These are phyloP conservation scores for Suillus weaverae DNA, from an alignment of 768 basidiomycete genomes.

Conservation along the genomic window DNA sequence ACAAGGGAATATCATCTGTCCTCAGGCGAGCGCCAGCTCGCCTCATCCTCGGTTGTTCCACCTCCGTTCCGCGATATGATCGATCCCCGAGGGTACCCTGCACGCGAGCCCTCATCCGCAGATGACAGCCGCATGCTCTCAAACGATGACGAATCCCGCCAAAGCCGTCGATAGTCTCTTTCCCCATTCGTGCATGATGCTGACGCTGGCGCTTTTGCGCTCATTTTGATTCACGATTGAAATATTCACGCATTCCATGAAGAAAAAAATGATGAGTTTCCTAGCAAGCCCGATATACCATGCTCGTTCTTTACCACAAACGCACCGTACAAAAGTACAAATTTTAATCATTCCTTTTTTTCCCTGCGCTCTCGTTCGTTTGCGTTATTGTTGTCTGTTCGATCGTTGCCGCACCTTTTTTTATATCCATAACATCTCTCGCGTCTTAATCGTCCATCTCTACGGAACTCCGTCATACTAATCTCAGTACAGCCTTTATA, in stretches of 20 bases:
- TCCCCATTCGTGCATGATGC: slow-evolving; percentile 16
- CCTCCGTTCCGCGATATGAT: slow-evolving; percentile 6
- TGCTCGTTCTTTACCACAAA: slow-evolving; percentile 8
- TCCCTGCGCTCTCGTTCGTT: slow-evolving; percentile 15
- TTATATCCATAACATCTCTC: slow-evolving; percentile 4
- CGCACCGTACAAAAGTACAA: slow-evolving; percentile 19
- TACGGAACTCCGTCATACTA: slow-evolving; percentile 18
- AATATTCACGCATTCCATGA: slow-evolving; percentile 26
- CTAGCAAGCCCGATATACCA: slow-evolving; percentile 3
- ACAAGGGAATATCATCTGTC: slow-evolving; percentile 15
- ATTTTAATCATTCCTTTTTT: slow-evolving; percentile 20
- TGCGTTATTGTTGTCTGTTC: slow-evolving; percentile 23
- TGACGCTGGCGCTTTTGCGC: slow-evolving; percentile 3
- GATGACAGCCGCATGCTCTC: slow-evolving; percentile 18
- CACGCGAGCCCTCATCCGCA: slow-evolving; percentile 16
- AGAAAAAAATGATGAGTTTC: slow-evolving; percentile 22
- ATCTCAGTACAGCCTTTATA: slow-evolving; percentile 16
- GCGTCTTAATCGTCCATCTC: slow-evolving; percentile 8
- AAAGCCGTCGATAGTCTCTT: slow-evolving; percentile 21
- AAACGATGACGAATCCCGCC: slow-evolving; percentile 16
- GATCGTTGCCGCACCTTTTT: slow-evolving; percentile 1
- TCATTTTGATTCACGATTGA: slow-evolving; percentile 21
- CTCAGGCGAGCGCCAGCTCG: slow-evolving; percentile 15
- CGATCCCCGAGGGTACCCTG: slow-evolving; percentile 19
- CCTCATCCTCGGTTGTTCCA: slow-evolving; percentile 3